Percentiles rank a stretch among this genome's conserved stretches.
phyloP scores from a whole-genome alignment of 176 grass and related monocot genomes.

The Musa troglodytarum region DNA sequence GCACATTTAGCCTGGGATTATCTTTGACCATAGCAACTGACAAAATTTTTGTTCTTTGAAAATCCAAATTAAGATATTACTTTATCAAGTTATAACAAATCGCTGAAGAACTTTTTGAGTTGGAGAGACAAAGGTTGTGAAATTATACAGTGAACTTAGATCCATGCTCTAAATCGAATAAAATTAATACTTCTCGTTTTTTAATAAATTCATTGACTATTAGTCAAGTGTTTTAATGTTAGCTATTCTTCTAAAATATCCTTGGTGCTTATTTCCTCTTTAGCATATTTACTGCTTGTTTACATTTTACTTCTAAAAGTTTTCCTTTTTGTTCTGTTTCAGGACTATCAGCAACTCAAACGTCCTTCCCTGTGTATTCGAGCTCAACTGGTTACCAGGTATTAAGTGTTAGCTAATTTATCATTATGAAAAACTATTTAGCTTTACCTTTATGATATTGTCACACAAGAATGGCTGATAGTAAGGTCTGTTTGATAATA shows the following conservation, averaged over 20 bases:
- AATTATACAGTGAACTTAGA: background rate
- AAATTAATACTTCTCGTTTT: background rate
- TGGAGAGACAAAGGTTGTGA: background rate
- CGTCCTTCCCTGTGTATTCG: conserved; percentile 37
- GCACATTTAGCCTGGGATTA: background rate
- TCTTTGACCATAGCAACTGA: background rate
- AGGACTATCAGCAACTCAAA: conserved; percentile 8
- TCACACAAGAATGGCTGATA: background rate
- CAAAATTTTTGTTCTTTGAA: background rate
- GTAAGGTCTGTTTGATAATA: background rate
- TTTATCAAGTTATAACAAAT: background rate
- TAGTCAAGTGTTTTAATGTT: background rate
- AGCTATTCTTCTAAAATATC: background rate
- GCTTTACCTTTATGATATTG: background rate
- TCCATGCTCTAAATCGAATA: background rate
- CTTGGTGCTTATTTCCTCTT: background rate
- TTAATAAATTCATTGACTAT: background rate
- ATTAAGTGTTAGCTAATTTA: conserved; percentile 1
- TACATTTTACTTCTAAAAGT: background rate
- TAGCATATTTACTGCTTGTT: background rate
- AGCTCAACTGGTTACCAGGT: conserved; percentile 40
- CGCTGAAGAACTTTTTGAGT: background rate
- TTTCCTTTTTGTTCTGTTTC: conserved; percentile 21
- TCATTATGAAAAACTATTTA: background rate
- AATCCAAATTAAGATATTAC: background rate